phyloP scores from a whole-genome alignment of 768 basidiomycete genomes.

The Boletus vermiculosoides region DNA sequence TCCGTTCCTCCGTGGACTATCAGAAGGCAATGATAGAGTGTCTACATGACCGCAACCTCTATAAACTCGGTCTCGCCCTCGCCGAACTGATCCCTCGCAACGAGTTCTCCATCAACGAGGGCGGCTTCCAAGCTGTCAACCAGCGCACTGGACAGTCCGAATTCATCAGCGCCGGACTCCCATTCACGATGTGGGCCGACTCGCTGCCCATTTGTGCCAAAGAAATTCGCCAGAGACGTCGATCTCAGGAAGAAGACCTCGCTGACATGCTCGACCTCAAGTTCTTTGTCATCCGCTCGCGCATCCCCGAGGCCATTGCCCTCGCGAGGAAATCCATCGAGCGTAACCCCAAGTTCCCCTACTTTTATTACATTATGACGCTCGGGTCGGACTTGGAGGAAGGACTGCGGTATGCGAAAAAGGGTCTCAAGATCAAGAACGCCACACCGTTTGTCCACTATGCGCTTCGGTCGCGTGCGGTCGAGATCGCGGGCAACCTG shows the following conservation, averaged over 20 bases:
- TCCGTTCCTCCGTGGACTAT: constrained; percentile 42
- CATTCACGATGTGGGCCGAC: constrained; percentile 59
- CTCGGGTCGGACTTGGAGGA: constrained; percentile 46
- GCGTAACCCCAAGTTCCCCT: constrained; percentile 58
- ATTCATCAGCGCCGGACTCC: constrained; percentile 47
- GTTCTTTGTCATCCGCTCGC: constrained; percentile 48
- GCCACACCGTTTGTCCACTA: constrained; percentile 55
- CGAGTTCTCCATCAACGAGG: constrained; percentile 62
- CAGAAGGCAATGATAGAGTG: constrained; percentile 53
- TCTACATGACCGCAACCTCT: constrained; percentile 48
- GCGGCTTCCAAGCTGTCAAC: constrained; percentile 48
- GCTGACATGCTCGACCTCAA: constrained; percentile 71
- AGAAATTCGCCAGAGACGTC: constrained; percentile 48
- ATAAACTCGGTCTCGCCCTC: constrained; percentile 49
- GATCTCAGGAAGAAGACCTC: constrained; percentile 43
- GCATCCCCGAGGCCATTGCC: constrained; percentile 47
- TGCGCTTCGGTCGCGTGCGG: constrained; percentile 59
- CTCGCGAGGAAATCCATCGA: constrained; percentile 47
- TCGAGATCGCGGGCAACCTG: constrained; percentile 58
- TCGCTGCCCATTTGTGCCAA: constrained; percentile 58
- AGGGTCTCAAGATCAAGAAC: constrained; percentile 57
- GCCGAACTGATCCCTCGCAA: constrained; percentile 51
- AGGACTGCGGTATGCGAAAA: constrained; percentile 63
- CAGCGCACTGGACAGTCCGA: constrained; percentile 42
- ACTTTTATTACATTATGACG: constrained; percentile 63